These are phyloP conservation scores for Trypanosoma rangeli DNA, from an alignment of 208 protist genomes.

Conservation along the genomic window DNA sequence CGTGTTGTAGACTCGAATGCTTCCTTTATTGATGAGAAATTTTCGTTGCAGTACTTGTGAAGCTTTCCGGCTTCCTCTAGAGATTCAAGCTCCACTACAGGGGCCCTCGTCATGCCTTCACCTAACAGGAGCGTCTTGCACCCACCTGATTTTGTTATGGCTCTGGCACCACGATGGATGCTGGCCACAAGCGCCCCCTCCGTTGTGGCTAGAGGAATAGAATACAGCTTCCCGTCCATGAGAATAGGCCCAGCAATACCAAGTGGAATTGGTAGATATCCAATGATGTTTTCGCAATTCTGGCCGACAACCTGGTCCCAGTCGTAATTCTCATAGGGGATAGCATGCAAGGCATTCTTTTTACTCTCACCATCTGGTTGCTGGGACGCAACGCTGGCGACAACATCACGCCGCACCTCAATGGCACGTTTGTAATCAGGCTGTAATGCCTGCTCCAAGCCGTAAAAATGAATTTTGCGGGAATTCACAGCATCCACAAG, in stretches of 20 bases:
- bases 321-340: constrained; percentile 90
- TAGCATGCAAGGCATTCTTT: constrained; percentile 50
- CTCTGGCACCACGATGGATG: constrained; percentile 95
- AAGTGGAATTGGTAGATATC: constrained; percentile 97
- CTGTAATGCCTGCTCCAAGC: constrained; percentile 76
- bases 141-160: constrained; percentile 91
- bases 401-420: constrained; percentile 76
- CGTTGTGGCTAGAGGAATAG: constrained; percentile 98
- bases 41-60: constrained; percentile 90
- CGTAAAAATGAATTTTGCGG: constrained; percentile 86
- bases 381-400: constrained; percentile 33
- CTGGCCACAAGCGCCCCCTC: constrained; percentile 97
- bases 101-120: constrained; percentile 98
- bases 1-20: constrained; percentile 94
- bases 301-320: constrained; percentile 91
- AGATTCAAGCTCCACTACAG: constrained; percentile 88
- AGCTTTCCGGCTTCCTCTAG: constrained; percentile 81
- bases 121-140: constrained; percentile 87
- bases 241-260: constrained; percentile 94
- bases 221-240: constrained; percentile 89
- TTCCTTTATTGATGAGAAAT: constrained; percentile 76
- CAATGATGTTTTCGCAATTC: constrained; percentile 97
- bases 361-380: constrained; percentile 19
- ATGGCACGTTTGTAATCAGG: constrained; percentile 91
- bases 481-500: constrained; percentile 66